phyloP scores from a whole-genome alignment of 1,284 basidiomycete species.

The Marasmius oreades region DNA sequence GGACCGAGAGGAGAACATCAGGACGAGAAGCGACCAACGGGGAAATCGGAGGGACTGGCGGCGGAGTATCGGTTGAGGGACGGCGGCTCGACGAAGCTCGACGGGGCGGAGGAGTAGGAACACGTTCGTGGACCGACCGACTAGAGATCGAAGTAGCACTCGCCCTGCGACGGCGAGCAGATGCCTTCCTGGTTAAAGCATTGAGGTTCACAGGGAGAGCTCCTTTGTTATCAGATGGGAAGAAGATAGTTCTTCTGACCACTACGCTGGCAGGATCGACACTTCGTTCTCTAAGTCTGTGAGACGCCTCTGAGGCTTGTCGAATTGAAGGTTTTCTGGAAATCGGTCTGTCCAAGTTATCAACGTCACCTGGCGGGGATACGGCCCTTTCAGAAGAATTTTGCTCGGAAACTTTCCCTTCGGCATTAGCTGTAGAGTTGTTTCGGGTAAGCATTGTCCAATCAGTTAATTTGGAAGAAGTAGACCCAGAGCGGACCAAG shows the following conservation, averaged over 20 bases:
- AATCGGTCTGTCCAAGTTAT: conserved; percentile 23
- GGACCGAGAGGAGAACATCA: conserved; percentile 38
- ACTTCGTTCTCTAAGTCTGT: conserved; percentile 38
- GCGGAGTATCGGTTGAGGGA: conserved; percentile 59
- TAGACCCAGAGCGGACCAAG: conserved; percentile 64
- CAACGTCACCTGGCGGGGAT: conserved; percentile 29
- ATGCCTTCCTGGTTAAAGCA: conserved; percentile 51
- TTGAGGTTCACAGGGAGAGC: conserved; percentile 50
- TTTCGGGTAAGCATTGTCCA: conserved; percentile 44
- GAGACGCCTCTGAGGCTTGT: conserved; percentile 23
- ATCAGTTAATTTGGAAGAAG: conserved; percentile 50
- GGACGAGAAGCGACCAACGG: conserved; percentile 43
- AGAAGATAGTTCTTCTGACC: conserved; percentile 73
- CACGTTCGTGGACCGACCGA: conserved; percentile 73
- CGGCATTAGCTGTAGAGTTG: conserved; percentile 32
- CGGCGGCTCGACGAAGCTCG: conserved; percentile 49
- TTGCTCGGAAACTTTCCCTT: conserved; percentile 16
- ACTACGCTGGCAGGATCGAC: conserved; percentile 46
- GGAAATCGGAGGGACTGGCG: conserved; percentile 69
- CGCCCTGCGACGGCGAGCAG: conserved; percentile 52
- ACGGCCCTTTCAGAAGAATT: conserved; percentile 17
- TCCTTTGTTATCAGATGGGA: conserved; percentile 57
- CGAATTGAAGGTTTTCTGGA: conserved; percentile 32
- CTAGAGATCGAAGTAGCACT: conserved; percentile 56
- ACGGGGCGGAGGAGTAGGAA: conserved; percentile 79